phyloP scores from a whole-genome alignment of 768 basidiomycete species.

The Lactarius indigo region DNA sequence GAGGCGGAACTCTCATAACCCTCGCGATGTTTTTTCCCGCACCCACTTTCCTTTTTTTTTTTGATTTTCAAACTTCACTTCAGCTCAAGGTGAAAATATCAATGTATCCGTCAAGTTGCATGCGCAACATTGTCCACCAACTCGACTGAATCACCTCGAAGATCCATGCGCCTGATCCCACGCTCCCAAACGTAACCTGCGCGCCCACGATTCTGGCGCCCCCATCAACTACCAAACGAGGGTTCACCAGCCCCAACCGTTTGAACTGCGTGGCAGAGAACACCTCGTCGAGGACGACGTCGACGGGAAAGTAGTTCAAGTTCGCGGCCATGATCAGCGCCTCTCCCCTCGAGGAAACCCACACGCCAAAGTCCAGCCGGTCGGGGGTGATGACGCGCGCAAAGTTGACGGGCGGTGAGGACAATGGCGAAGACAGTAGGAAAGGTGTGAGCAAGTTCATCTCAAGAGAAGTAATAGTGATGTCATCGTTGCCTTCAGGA shows the following conservation, averaged over 20 bases:
- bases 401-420: conserved; percentile 8
- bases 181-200: background rate
- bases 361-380: conserved; percentile 21
- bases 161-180: conserved; percentile 12
- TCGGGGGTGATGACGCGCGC: conserved; percentile 7
- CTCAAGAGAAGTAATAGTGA: no score
- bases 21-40: no score
- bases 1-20: no score
- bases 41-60: no score
- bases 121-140: background rate
- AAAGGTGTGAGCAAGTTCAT: conserved; percentile 3
- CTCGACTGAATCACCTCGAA: background rate
- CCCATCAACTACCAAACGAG: conserved; percentile 2
- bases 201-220: background rate
- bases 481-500: no score
- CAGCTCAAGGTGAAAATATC: no score
- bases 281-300: conserved; percentile 1
- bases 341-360: background rate
- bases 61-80: no score
- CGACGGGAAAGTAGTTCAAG: conserved; percentile 10
- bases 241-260: background rate
- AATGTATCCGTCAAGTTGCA: no score
- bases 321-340: conserved; percentile 16
- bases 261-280: background rate
- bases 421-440: conserved; percentile 9